Percentiles rank a stretch among this genome's conserved stretches.
phyloP scores from a whole-genome alignment of 2,329 filamentous ascomycete genomes.

The Tolypocladium inflatum region DNA sequence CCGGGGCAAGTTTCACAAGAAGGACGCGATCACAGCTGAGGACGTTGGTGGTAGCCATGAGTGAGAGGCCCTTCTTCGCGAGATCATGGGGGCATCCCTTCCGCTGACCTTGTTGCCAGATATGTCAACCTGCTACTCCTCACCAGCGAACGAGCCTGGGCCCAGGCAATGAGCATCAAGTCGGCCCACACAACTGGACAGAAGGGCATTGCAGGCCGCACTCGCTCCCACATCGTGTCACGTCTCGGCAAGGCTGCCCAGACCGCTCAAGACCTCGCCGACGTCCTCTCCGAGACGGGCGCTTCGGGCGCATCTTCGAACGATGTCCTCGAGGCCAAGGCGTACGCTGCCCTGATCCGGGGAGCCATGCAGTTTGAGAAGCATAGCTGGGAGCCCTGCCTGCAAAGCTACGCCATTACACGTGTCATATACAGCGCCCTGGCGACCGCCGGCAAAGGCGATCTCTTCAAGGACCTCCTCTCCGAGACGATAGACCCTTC shows the following conservation, averaged over 20 bases:
- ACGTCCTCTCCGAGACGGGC: constrained; percentile 52
- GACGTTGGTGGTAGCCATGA: constrained; percentile 67
- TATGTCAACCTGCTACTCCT: constrained; percentile 73
- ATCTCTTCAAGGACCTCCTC: constrained; percentile 78
- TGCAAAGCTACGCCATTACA: constrained; percentile 66
- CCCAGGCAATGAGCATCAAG: constrained; percentile 93
- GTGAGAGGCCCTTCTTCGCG: constrained; percentile 37
- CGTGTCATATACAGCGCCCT: constrained; percentile 77
- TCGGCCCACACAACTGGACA: constrained; percentile 69
- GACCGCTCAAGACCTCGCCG: constrained; percentile 58
- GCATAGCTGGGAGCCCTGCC: constrained; percentile 71
- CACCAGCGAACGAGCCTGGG: constrained; percentile 85
- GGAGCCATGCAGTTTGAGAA: constrained; percentile 81
- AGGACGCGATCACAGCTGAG: constrained; percentile 59
- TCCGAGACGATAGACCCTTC: constrained; percentile 84
- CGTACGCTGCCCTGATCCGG: constrained; percentile 68
- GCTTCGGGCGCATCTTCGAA: constrained; percentile 55
- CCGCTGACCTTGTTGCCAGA: constrained; percentile 31
- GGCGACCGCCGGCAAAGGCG: constrained; percentile 48
- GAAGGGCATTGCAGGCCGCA: constrained; percentile 68
- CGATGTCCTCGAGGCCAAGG: constrained; percentile 76
- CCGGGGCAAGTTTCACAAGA: constrained; percentile 74
- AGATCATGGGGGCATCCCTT: not conserved
- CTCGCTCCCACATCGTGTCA: constrained; percentile 81
- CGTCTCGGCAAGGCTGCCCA: constrained; percentile 71